These are phyloP conservation scores for Colletotrichum sp. DNA, from an alignment of 2,329 filamentous ascomycete genomes.

Conservation along the genomic window DNA sequence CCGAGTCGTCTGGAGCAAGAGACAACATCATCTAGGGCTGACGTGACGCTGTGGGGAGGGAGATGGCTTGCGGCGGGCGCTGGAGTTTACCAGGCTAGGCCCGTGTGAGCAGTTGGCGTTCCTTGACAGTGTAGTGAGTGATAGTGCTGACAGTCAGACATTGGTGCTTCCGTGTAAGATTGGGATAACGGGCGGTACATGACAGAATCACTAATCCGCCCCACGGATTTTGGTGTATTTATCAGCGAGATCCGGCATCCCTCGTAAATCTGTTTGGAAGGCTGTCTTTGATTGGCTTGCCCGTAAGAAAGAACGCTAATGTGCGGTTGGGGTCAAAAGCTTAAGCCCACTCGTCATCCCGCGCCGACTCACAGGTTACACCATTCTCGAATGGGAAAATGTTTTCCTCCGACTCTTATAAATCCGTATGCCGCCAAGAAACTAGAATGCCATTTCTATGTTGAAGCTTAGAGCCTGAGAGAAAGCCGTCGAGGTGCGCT, in stretches of 20 bases:
- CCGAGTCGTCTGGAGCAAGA: not conserved
- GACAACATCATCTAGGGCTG: not conserved
- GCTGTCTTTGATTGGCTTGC: not conserved
- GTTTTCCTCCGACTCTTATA: not conserved
- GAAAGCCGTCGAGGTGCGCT: not conserved
- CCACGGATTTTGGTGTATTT: not conserved
- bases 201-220: not conserved
- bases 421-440: not conserved
- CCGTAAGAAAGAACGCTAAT: not conserved
- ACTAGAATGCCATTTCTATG: not conserved
- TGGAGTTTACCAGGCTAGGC: not conserved
- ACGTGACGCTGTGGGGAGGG: not conserved
- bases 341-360: not conserved
- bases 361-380: not conserved
- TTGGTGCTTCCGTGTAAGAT: not conserved
- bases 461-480: not conserved
- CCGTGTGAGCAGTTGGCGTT: not conserved
- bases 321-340: not conserved
- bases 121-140: not conserved
- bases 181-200: not conserved
- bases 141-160: not conserved
- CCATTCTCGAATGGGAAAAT: not conserved
- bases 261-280: not conserved
- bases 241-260: slow-evolving; percentile 7
- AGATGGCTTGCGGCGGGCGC: slow-evolving; percentile 4